These are phyloP conservation scores for Trichocomaceae sp. DNA, from an alignment of 2,329 filamentous ascomycete genomes.

Conservation along the genomic window DNA sequence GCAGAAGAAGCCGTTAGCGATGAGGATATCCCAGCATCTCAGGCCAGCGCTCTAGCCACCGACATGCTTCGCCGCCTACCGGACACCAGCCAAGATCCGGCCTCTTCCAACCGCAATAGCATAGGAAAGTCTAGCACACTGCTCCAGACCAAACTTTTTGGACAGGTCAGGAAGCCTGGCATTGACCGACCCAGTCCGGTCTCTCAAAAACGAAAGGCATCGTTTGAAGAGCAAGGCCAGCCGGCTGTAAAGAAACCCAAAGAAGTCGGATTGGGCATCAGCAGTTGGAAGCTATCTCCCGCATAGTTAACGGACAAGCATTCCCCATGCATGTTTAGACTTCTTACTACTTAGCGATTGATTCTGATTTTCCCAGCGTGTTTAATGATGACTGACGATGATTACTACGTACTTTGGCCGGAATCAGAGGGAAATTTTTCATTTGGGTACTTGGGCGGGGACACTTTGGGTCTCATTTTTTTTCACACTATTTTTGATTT, in stretches of 20 bases:
- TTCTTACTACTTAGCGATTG: not conserved
- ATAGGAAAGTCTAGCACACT: conserved; percentile 41
- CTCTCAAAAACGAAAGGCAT: conserved; percentile 36
- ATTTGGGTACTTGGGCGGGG: not conserved
- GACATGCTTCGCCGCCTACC: conserved; percentile 62
- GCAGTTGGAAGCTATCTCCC: conserved; percentile 29
- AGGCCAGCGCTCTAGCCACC: conserved; percentile 70
- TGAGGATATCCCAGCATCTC: conserved; percentile 63
- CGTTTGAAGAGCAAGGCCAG: conserved; percentile 28
- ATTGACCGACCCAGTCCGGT: conserved; percentile 27
- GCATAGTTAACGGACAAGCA: conserved; percentile 5
- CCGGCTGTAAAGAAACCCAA: conserved; percentile 46
- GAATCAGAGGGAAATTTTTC: not conserved
- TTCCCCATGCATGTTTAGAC: not conserved
- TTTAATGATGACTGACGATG: not conserved
- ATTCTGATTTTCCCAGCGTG: not conserved
- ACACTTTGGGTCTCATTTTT: not conserved
- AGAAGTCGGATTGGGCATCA: conserved; percentile 53
- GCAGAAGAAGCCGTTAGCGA: conserved; percentile 50
- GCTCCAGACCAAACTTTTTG: conserved; percentile 59
- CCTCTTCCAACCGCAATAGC: conserved; percentile 26
- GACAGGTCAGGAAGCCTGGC: conserved; percentile 53
- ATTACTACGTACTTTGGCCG: not conserved
- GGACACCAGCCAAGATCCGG: conserved; percentile 32
- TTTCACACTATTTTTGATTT: not conserved